Conservation (phyloP, 345 rosid species). For the Ailanthus altissimus region DNA sequence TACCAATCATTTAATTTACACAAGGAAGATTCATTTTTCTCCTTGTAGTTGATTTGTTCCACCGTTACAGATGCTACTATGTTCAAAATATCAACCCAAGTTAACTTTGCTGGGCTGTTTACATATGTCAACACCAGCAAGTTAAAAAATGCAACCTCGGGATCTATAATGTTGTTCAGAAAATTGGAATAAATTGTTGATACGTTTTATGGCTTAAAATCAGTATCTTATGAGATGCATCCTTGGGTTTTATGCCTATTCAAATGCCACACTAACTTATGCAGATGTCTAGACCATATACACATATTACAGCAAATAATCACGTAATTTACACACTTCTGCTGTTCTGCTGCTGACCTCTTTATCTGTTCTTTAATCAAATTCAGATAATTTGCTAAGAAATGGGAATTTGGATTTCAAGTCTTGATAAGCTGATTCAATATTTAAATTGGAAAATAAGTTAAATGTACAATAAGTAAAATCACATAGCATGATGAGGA, state of each 20-base stretch:
- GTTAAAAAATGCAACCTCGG: background rate
- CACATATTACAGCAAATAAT: background rate
- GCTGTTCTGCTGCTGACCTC: too few relatives aligned
- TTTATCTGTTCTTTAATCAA: background rate
- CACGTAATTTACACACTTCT: background rate
- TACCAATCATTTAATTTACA: background rate
- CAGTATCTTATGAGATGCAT: background rate
- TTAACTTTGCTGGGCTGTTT: background rate
- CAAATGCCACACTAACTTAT: background rate
- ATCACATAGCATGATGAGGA: background rate
- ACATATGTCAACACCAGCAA: background rate
- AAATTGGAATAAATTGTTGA: background rate
- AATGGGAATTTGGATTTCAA: background rate
- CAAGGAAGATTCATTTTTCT: background rate
- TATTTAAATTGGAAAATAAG: background rate
- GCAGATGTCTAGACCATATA: background rate
- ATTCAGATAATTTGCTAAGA: background rate
- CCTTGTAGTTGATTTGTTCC: background rate
- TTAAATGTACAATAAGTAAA: background rate
- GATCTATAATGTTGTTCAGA: background rate
- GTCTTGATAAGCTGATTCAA: background rate
- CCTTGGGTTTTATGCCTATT: background rate
- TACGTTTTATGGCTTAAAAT: too few relatives aligned
- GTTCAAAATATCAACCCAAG: background rate
- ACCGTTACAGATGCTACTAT: background rate